These are phyloP conservation scores for Pseudogymnoascus sp. DNA, from an alignment of 2,329 filamentous ascomycete genomes.

Conservation along the genomic window DNA sequence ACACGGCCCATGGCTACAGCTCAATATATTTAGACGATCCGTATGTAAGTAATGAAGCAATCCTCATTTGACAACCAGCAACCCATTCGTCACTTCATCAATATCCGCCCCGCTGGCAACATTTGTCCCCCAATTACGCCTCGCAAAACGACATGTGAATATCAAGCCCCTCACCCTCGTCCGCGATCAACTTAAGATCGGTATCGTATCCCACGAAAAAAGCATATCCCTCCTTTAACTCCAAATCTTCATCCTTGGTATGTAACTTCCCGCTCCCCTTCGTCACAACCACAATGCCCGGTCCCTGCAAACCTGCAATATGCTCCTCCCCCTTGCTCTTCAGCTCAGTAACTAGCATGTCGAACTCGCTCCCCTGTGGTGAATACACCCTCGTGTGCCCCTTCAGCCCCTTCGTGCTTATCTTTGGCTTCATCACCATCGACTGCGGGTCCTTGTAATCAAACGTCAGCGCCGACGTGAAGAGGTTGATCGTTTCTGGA, in stretches of 20 bases:
- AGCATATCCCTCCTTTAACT: conserved; percentile 52
- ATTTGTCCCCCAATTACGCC: conserved; percentile 8
- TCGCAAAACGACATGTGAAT: conserved; percentile 20
- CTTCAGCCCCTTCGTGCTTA: conserved; percentile 42
- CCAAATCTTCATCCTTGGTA: conserved; percentile 42
- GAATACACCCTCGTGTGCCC: conserved; percentile 56
- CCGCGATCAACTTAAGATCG: conserved; percentile 18
- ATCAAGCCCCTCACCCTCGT: conserved; percentile 16
- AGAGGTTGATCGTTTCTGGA: conserved; percentile 54
- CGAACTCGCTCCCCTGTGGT: conserved; percentile 64
- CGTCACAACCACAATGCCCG: conserved; percentile 54
- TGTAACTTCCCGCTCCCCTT: conserved; percentile 49
- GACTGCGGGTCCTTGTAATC: conserved; percentile 49
- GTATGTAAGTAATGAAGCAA: conserved; percentile 1
- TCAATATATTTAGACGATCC: background rate
- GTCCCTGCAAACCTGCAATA: conserved; percentile 46
- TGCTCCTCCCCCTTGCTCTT: conserved; percentile 48
- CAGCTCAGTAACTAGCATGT: conserved; percentile 54
- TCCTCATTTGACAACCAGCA: background rate
- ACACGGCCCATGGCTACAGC: background rate
- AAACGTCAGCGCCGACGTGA: conserved; percentile 55
- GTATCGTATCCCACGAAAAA: conserved; percentile 48
- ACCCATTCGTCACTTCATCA: conserved; percentile 8
- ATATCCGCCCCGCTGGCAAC: background rate
- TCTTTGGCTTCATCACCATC: conserved; percentile 42